Evolutionary conservation across 805 yeast genomes (phyloP), one percentile per base, ranked within the genome.

Genomic region (Saccharomyces jurei): DNA sequence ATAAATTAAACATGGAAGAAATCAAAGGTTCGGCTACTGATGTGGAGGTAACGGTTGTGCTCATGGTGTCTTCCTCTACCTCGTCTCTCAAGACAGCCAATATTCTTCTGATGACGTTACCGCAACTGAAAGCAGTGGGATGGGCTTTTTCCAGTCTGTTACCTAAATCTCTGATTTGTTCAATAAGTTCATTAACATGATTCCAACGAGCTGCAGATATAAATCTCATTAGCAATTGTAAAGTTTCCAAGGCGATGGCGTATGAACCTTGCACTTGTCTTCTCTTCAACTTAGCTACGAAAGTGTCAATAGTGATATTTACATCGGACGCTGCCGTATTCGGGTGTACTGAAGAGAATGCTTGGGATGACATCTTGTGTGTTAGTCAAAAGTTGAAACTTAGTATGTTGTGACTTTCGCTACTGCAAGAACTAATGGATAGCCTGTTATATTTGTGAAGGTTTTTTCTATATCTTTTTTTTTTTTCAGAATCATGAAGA

Each of bases 121-220:
- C 98, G 53, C 91, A 82, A 2, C 90, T 81, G 61, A 90, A 84
- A 63, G 91, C 96, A 59, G 89, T 80, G 6, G 98, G 97, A 65
- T 88, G 94, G 2, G 97, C 96, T 26, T 78, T 80, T 41, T 82
- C 81, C 50, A 94, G 72, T 31, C 79, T 72, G 44, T 74, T 74
- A 8, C 98, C 99, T 21, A 91, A 81, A 53, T 77, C 75, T 62
- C 95, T 82, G 60, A 92, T 82, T 55, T 86, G 82, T 17, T 71
- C 71, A 28, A 92, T 84, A 58, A 92, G 76, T 57, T 87, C 89
- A 56, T 81, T 84, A 10, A 89, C 81, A 55, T 82, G 81, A 50
- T 81, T 76, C 98, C 98, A 94, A 67, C 96, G 77, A 1, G 94
- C 88, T 11, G 87, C 87, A 0, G 97, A 89, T 22, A 90, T 84